Base-by-base conservation (phyloP, 2,329 filamentous ascomycete species). In the Aaosphaeria arxii region DNA sequence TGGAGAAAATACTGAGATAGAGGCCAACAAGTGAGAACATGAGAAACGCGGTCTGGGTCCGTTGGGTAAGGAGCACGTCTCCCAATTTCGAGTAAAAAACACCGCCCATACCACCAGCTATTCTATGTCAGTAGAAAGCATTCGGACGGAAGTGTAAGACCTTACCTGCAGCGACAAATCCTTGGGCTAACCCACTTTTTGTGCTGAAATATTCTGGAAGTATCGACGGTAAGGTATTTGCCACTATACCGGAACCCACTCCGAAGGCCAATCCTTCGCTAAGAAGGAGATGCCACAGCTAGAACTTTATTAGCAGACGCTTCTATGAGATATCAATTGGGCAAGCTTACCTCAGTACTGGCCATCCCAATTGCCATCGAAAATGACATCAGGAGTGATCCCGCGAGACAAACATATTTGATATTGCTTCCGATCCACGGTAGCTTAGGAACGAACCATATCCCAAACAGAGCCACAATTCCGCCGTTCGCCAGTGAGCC, bases 151-250 rank as follows among this genome's bases (percentile, higher is more conserved):
- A 5, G 32, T n/a, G 11, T 7, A 7, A 24, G 7, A 38, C 24
- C 53, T 45, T 49, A 55, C 57, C 51, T 42, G 49, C 48, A 39
- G 43, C 46, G 33, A 50, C 49, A n/a, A 49, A 36, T 4, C 60
- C 60, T 46, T 61, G 57, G 4, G 58, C 58, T 17, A 58, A 45
- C 5, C 75, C 76, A 5, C 74, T 70, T 49, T 75, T 73, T n/a
- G 63, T 67, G 32, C 66, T 71, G 51, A 79, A 79, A 53, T 77
- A 80, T 55, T 79, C 76, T 1, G 77, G 75, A 7, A 76, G 73
- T 3, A 75, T 72, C 11, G 69, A 71, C 3, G 77, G 57, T 30
- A 78, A 64, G 6, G 73, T 70, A 45, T 74, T 75, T 46, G 74
- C 73, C 24, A 76, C 48, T 35, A 77, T 59, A 7, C 72, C 76